Evolutionary conservation across 2,329 filamentous ascomycete genomes (phyloP), one percentile per base, ranked within the genome.

Genomic region (Cadophora luteo-olivacea): DNA sequence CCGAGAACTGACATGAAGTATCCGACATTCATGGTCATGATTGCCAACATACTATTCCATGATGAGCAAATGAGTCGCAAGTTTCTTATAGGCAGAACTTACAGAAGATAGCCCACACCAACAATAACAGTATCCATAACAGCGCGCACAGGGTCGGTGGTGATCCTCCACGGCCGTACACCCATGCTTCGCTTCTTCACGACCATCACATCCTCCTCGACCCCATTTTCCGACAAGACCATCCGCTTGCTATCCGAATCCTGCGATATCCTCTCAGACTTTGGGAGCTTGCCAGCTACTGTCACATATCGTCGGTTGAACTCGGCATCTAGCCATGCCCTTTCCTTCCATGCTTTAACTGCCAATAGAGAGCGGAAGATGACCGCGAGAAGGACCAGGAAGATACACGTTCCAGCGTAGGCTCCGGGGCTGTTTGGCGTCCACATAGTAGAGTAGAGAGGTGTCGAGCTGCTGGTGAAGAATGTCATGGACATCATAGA

Each of bases 341-440:
- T 77, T 80, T 86, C 87, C 78, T 82, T 86, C 80, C 82, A 88
- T 81, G 81, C 87, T 78, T 93, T 93, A 75, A 87, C 83, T 2
- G 94, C 94, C 62, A 95, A 82, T 19, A 97, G 83, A 24, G 84
- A 81, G 64, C 94, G 91, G 76, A 91, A 89, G 67, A 91, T 76
- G 69, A 90, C 83, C 69, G 89, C 90, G 63, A 98, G 89, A 55
- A 91, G 74, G 78, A 97, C 89, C 68, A 97, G 86, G 81, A 97
- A 97, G 79, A 97, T 92, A 83, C 95, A 97, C 33, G 93, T 97
- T 66, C 89, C 95, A 1, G 93, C 93, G 80, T 97, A 98, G 69
- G 86, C 82, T 74, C 91, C 93, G 6, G 85, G 82, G 45, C 82
- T 89, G 33, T 78, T 81, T 5, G 95, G 95, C 2, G 91, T 91